Conservation (phyloP, 345 rosid species). For the Carallia brachiata region DNA sequence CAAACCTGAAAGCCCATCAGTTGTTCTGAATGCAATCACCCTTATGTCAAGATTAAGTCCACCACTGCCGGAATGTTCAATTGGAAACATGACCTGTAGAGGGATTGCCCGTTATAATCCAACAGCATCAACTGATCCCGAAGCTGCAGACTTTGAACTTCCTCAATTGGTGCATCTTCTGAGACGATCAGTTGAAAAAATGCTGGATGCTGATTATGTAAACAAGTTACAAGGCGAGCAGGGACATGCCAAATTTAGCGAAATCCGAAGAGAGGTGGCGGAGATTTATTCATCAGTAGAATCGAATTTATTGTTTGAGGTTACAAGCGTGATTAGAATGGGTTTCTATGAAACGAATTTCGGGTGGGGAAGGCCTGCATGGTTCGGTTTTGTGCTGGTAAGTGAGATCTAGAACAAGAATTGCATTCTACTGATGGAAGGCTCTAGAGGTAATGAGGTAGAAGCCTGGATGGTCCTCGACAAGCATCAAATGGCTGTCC, state of each 20-base stretch:
- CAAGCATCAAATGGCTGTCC: not conserved
- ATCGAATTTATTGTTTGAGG: not conserved
- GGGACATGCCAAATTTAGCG: not conserved
- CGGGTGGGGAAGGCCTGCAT: conserved; percentile 10
- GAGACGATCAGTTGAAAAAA: not conserved
- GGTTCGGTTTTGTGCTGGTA: not conserved
- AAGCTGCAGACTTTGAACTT: not conserved
- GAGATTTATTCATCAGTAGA: not conserved
- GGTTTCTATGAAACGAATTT: conserved; percentile 1
- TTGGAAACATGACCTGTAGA: not conserved
- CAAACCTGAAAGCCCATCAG: not conserved
- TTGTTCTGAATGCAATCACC: not conserved
- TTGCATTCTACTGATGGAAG: not conserved
- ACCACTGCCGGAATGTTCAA: not conserved
- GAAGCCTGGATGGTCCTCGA: not conserved
- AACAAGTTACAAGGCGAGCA: not conserved
- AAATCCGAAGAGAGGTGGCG: not conserved
- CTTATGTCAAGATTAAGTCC: not conserved
- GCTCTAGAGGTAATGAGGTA: not conserved
- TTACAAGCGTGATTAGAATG: not conserved
- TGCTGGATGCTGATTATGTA: not conserved
- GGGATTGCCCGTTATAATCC: not conserved
- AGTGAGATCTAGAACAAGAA: not conserved
- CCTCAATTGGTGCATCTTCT: not conserved
- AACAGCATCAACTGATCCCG: too few species aligned